Evolutionary conservation across 1,284 basidiomycete species (phyloP), one percentile per base, ranked within the genome.

Genomic region (Stygiomarasmius scandens): DNA sequence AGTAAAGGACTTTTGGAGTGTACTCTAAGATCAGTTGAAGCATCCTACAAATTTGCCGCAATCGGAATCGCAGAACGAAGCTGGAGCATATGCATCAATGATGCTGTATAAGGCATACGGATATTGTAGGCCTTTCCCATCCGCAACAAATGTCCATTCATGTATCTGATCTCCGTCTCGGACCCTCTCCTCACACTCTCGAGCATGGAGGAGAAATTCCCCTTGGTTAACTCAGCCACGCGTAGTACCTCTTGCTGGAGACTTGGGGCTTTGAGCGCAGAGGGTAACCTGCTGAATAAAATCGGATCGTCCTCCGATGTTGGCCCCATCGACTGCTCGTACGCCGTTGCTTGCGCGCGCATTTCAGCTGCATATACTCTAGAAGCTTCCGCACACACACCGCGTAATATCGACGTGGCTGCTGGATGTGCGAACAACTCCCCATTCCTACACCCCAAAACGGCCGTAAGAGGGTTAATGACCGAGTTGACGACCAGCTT

Each of bases 401-500:
- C 69, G 2, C 68, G 63, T 56, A 82, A 72, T 49, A 92, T 73
- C 25, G 72, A 72, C 6, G 66, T 62, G 1, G 82, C 80, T 8
- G 77, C 72, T 0, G 64, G 52, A 10, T 81, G 72, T 5, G 70
- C 67, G 64, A 88, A 79, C 23, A 94, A 70, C 0, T 87, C 83
- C 19, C 94, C 95, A 66, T 97, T 98, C 55, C 83, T 81, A 65
- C 94, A 91, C 47, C 86, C 84, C 59, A 94, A 77, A 16, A 98
- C 71, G 0, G 93, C 92, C 0, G 95, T 94, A 61, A 98, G 79
- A 0, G 96, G 89, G 68, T 98, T 96, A 73, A 98, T 85, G 66
- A 89, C 83, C 12, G 89, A 80, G 70, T 97, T 96, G 62, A 93
- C 84, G 32, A 90, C 92, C 53, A 98, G 77, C 73, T 96, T 97